A percentile compares a stretch with the other conserved stretches of the same genome.
These are phyloP conservation scores for Geosmithia morbida DNA, from an alignment of 2,329 filamentous ascomycete species.

Conservation along the genomic window DNA sequence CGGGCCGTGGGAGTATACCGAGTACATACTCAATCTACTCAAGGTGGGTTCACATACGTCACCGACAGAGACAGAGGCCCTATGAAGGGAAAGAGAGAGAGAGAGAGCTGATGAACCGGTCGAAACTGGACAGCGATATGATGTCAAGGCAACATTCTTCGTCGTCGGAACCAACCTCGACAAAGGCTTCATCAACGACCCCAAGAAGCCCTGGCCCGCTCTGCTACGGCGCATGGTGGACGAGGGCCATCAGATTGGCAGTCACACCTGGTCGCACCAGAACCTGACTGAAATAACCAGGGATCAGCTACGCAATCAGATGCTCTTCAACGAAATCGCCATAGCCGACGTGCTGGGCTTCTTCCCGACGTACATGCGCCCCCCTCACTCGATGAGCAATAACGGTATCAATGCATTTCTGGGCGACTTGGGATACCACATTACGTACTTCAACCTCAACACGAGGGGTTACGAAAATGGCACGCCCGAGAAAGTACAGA, in stretches of 20 bases:
- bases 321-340: conserved; percentile 26
- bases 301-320: conserved; percentile 20
- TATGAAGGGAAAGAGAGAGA: background rate
- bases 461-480: conserved; percentile 48
- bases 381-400: conserved; percentile 31
- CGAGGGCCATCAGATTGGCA: conserved; percentile 46
- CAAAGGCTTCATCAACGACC: conserved; percentile 27
- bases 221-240: conserved; percentile 28
- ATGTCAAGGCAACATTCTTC: conserved; percentile 23
- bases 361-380: conserved; percentile 28
- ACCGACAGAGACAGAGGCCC: background rate
- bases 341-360: conserved; percentile 23
- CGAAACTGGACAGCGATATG: conserved; percentile 9
- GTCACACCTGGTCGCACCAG: conserved; percentile 33
- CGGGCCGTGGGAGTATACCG: conserved; percentile 26
- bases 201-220: conserved; percentile 15
- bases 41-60: background rate
- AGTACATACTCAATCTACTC: conserved; percentile 22
- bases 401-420: conserved; percentile 21
- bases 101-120: background rate
- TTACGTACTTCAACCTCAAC: conserved; percentile 46
- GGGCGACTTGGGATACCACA: conserved; percentile 35
- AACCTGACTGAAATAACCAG: conserved; percentile 21
- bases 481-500: too few relatives aligned
- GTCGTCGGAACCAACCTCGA: conserved; percentile 19